Base-by-base conservation (phyloP, 176 grass and related monocot species). In the Aegilops bicornis region DNA sequence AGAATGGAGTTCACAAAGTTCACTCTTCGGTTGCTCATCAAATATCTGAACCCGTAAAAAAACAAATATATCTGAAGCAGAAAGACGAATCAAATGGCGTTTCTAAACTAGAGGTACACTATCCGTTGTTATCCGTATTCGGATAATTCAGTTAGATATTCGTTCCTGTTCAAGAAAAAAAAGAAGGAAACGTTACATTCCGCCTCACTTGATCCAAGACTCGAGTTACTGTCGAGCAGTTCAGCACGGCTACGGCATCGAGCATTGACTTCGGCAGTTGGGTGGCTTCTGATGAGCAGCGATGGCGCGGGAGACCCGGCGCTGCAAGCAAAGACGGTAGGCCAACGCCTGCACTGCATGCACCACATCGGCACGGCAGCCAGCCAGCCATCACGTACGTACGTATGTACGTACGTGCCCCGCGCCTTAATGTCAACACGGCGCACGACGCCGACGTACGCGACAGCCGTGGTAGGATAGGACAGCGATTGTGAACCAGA, bases 271-370 rank as follows among this genome's bases (percentile, higher is more conserved):
- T 25, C 0, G 4, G 79, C 32, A 33, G 6, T 58, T 10, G 36
- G 31, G 4, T 2, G 11, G 31, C 40, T 86, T 79, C 56, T 86
- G 86, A 83, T 54, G 54, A 24, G 63, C 22, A 48, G 27, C 16
- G 72, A 78, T 43, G 73, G 52, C 65, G 84, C 24, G 39, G 39
- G 84, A 89, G 62, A n/a, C 19, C 89, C 68, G 52, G 47, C 58
- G 14, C 59, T 47, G 75, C 80, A 90, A 87, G 80, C 80, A 89
- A 78, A 30, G n/a, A 24, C 19, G 65, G 84, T 72, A 69, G 83
- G 32, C 30, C 8, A 68, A 35, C 58, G 1, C 29, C 30, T 58
- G 15, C 27, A 19, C 29, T 58, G 14, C 27, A 20, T 7, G 31
- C 59, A 42, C 66, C 84, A 23, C 31, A 14, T 73, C 22, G 48